A percentile compares a stretch with the other conserved stretches of the same genome.
Conservation (phyloP, 2,329 filamentous ascomycete genomes). For the Thelonectria blattea region DNA sequence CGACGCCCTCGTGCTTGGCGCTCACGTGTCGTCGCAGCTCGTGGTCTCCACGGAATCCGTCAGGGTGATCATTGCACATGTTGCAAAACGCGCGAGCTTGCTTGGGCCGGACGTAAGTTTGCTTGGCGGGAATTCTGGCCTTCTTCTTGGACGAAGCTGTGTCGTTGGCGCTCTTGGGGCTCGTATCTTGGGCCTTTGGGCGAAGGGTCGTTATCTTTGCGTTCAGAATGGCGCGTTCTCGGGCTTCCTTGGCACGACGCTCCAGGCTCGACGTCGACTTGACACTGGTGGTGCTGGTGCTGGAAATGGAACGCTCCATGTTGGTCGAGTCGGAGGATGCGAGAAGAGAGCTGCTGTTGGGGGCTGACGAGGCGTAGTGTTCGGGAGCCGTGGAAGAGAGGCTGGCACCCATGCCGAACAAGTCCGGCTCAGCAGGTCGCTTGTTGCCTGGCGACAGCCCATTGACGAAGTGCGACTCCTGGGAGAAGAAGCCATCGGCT, state of each 20-base stretch:
- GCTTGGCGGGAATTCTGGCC: slow-evolving; percentile 51
- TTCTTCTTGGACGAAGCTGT: slow-evolving; percentile 42
- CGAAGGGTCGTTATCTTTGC: slow-evolving; percentile 47
- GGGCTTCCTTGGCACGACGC: slow-evolving; percentile 55
- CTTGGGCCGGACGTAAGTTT: slow-evolving; percentile 64
- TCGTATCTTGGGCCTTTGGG: slow-evolving; percentile 50
- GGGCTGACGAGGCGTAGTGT: slow-evolving; percentile 40
- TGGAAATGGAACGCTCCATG: slow-evolving; percentile 59
- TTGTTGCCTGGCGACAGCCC: slow-evolving; percentile 36
- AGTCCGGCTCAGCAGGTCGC: slow-evolving; percentile 39
- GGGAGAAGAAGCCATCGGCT: slow-evolving; percentile 22
- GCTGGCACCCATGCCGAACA: slow-evolving; percentile 50
- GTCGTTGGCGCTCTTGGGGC: slow-evolving; percentile 10
- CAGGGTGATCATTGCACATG: slow-evolving; percentile 72
- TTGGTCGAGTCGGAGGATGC: slow-evolving; percentile 39
- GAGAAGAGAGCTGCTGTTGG: slow-evolving; percentile 40
- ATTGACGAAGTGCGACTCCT: slow-evolving; percentile 33
- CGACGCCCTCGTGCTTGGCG: slow-evolving; percentile 64
- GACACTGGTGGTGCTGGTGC: slow-evolving; percentile 48
- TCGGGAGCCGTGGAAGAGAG: slow-evolving; percentile 32
- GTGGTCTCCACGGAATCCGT: slow-evolving; percentile 86
- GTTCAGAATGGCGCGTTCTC: slow-evolving; percentile 53
- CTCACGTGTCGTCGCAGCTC: slow-evolving; percentile 74
- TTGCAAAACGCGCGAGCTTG: slow-evolving; percentile 75
- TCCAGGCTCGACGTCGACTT: slow-evolving; percentile 54